Conservation (phyloP, 192 early-diverging fungal genomes). For the Dissophora globulifera region DNA sequence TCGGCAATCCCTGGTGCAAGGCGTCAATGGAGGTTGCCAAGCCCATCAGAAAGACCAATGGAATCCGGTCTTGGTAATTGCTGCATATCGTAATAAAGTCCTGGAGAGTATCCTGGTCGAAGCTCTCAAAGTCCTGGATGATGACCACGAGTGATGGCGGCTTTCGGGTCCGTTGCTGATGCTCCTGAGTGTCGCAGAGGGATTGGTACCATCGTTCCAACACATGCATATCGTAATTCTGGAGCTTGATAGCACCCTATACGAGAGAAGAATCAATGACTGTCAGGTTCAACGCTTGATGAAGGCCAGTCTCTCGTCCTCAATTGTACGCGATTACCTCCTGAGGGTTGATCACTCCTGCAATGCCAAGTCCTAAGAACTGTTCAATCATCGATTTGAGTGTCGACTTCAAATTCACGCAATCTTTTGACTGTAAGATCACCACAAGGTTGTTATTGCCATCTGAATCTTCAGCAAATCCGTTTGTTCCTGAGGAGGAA, state of each 20-base stretch:
- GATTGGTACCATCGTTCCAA: constrained; percentile 75
- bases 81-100: constrained; percentile 81
- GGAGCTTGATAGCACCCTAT: constrained; percentile 46
- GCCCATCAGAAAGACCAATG: constrained; percentile 84
- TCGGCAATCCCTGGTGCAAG: constrained; percentile 83
- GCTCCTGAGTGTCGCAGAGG: constrained; percentile 3
- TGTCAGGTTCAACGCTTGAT: too few species aligned
- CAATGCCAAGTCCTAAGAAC: constrained; percentile 56
- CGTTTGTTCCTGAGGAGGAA: too few species aligned
- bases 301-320: too few species aligned
- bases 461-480: neutral
- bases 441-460: constrained; percentile 64
- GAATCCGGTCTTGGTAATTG: constrained; percentile 74
- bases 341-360: constrained; percentile 37
- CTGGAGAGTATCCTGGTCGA: constrained; percentile 75
- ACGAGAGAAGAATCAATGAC: too few species aligned
- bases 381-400: constrained; percentile 77
- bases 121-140: constrained; percentile 90
- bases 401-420: constrained; percentile 67
- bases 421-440: constrained; percentile 76
- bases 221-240: constrained; percentile 73
- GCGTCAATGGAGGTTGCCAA: constrained; percentile 89
- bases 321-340: constrained; percentile 30
- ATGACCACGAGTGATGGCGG: constrained; percentile 72
- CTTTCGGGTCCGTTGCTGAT: neutral